A percentile compares a stretch with the other conserved stretches of the same genome.
Conservation (phyloP, 257 asterid genomes). For the Solanum lycopersicoides region DNA sequence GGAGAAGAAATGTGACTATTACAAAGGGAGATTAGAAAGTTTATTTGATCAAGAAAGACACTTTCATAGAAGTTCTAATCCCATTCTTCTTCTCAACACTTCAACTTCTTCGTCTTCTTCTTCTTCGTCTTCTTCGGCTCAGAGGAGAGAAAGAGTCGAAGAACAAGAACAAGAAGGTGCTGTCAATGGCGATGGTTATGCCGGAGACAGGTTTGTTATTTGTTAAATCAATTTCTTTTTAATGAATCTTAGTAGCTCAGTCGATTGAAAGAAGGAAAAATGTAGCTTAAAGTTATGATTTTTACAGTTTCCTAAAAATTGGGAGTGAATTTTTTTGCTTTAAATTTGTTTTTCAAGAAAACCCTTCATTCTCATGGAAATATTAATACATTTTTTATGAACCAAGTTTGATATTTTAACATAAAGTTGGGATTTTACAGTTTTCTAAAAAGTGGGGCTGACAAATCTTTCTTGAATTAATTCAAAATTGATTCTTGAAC, state of each 20-base stretch:
- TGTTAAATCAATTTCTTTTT: neutral
- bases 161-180: slow-evolving; percentile 3
- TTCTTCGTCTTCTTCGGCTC: neutral
- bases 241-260: neutral
- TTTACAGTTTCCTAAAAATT: neutral
- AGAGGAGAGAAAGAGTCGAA: slow-evolving; percentile 51
- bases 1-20: slow-evolving; percentile 5
- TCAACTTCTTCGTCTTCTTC: neutral
- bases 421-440: neutral
- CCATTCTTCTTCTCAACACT: slow-evolving; percentile 16
- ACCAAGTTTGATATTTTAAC: neutral
- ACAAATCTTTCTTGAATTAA: neutral
- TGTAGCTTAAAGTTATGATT: neutral
- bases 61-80: slow-evolving; percentile 8
- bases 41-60: slow-evolving; percentile 36
- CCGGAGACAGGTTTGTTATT: slow-evolving; percentile 4
- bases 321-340: neutral
- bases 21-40: slow-evolving; percentile 31
- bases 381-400: neutral
- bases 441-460: neutral
- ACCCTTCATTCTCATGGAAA: neutral
- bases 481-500: neutral
- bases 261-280: neutral
- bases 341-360: neutral
- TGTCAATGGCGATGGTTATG: neutral